Conservation (phyloP, 805 yeast species). For the Teunomyces pallodes region DNA sequence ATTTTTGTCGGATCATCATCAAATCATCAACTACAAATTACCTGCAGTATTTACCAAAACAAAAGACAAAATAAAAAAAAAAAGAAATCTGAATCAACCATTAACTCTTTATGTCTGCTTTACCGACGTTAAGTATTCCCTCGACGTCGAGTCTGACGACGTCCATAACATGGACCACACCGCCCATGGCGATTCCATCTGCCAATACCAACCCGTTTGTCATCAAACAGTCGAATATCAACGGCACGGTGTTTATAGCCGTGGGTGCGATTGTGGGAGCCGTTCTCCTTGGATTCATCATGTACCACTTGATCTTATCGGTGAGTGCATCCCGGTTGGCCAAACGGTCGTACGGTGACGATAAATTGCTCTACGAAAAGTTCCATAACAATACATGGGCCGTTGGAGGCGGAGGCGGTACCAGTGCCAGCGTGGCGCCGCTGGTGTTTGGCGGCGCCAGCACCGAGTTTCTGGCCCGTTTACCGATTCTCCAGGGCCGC, state of each 20-base stretch:
- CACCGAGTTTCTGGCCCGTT: conserved; percentile 26
- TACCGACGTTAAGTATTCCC: not conserved
- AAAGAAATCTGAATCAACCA: too few species aligned
- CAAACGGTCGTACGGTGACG: conserved; percentile 38
- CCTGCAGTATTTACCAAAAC: too few species aligned
- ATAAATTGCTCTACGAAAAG: conserved; percentile 31
- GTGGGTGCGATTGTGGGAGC: conserved; percentile 71
- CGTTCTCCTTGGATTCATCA: conserved; percentile 47
- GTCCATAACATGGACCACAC: conserved; percentile 37
- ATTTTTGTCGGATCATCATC: not conserved
- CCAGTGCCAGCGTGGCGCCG: conserved; percentile 14
- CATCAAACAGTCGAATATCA: conserved; percentile 48
- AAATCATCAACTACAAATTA: too few species aligned
- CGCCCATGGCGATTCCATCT: conserved; percentile 57
- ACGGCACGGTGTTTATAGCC: conserved; percentile 81
- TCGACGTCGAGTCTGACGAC: conserved; percentile 1
- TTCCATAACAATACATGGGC: conserved; percentile 31
- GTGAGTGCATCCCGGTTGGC: conserved; percentile 52
- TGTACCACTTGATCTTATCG: conserved; percentile 52
- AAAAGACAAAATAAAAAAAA: too few species aligned
- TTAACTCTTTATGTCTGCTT: too few species aligned
- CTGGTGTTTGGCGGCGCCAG: conserved; percentile 8
- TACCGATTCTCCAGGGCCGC: conserved; percentile 31
- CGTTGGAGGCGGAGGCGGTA: conserved; percentile 15
- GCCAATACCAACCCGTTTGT: conserved; percentile 64